These are phyloP conservation scores for Raphanus sativus DNA, from an alignment of 345 rosid genomes.

Conservation along the genomic window DNA sequence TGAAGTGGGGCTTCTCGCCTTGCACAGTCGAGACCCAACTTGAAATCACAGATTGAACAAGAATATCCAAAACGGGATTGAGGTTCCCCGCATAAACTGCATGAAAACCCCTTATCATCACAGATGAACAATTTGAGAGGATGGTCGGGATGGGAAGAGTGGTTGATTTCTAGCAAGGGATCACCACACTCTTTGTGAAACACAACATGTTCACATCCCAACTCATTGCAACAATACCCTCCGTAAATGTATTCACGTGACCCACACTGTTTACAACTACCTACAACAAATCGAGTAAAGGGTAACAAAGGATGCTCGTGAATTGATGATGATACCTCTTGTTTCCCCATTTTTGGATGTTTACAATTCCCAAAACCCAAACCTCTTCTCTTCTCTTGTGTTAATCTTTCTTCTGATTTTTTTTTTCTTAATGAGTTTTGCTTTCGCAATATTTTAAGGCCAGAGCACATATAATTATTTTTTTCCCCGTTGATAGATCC, in stretches of 20 bases:
- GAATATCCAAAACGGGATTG: not conserved
- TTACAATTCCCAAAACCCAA: too few relatives aligned
- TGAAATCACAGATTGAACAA: not conserved
- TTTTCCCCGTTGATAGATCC: too few relatives aligned
- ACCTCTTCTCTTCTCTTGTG: too few relatives aligned
- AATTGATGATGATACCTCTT: too few relatives aligned
- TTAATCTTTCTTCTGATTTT: too few relatives aligned
- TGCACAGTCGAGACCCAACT: not conserved
- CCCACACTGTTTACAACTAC: not conserved
- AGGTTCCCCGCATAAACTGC: not conserved
- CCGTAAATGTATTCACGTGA: constrained; percentile 3
- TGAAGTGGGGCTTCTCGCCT: not conserved
- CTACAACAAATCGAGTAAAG: not conserved
- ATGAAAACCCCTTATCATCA: too few relatives aligned
- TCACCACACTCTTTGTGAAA: constrained; percentile 12
- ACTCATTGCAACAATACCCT: constrained; percentile 24
- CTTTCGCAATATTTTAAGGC: too few relatives aligned
- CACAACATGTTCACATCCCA: not conserved
- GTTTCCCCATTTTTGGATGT: too few relatives aligned
- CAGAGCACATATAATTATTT: too few relatives aligned
- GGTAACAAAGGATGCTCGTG: not conserved
- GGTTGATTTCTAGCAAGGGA: not conserved
- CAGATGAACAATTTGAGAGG: too few relatives aligned
- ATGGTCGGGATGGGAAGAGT: constrained; percentile 21
- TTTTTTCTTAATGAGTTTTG: too few relatives aligned